phyloP scores from a whole-genome alignment of 352 stramenopile genomes.

The Phytopythium boreale region DNA sequence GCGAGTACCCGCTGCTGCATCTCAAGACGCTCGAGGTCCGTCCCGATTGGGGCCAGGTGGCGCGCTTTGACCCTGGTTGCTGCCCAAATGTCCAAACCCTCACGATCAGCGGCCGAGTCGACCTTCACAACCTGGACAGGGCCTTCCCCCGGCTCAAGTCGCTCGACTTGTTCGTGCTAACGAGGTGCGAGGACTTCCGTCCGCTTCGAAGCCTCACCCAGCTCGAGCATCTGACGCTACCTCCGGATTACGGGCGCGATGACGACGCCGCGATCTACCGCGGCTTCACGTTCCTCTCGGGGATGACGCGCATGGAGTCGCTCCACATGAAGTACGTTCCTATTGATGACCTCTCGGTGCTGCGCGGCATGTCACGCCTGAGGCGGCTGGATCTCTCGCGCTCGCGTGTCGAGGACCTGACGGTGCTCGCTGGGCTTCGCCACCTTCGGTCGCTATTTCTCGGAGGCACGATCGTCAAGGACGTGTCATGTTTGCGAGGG shows the following conservation, averaged over 20 bases:
- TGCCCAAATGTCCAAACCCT: neutral
- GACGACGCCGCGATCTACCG: conserved; percentile 2
- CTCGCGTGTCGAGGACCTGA: neutral
- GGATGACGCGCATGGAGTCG: conserved; percentile 2
- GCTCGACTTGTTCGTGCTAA: neutral
- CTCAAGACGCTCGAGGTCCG: neutral
- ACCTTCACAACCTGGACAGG: neutral
- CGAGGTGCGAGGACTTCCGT: neutral
- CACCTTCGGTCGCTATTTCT: neutral
- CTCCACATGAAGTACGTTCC: conserved; percentile 4
- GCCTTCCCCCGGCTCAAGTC: neutral
- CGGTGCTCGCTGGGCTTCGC: neutral
- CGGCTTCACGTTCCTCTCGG: neutral
- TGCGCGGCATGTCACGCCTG: neutral
- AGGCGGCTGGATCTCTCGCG: neutral
- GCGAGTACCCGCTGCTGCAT: neutral
- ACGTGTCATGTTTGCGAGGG: neutral
- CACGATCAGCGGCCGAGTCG: neutral
- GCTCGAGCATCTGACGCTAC: neutral
- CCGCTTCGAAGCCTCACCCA: neutral
- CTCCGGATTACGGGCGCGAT: neutral
- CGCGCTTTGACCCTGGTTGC: neutral
- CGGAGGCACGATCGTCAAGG: neutral
- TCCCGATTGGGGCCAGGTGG: neutral
- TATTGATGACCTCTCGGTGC: neutral